Percentiles rank a stretch among this genome's conserved stretches.
Conservation (phyloP, 2,329 filamentous ascomycete genomes). For the Botrytis squamosa region DNA sequence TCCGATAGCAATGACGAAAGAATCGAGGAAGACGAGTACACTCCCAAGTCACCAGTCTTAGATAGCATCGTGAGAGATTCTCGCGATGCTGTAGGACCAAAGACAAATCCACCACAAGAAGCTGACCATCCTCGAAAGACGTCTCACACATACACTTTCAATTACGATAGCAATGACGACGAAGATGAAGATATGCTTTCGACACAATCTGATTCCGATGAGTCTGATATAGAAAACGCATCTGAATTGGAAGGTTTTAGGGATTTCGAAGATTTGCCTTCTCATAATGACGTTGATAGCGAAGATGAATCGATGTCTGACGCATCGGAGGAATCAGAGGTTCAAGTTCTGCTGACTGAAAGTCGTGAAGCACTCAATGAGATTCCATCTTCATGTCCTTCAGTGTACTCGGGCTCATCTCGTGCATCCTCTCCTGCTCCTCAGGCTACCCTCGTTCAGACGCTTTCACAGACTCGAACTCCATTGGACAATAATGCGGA, state of each 20-base stretch:
- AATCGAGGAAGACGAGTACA: background rate
- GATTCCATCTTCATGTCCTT: background rate
- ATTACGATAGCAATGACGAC: slow-evolving; percentile 7
- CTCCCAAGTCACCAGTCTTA: background rate
- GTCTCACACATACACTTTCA: background rate
- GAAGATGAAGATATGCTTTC: slow-evolving; percentile 18
- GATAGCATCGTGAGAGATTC: background rate
- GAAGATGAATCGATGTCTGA: slow-evolving; percentile 13
- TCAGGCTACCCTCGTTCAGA: background rate
- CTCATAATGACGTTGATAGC: background rate
- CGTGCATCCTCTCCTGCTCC: background rate
- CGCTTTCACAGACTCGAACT: background rate
- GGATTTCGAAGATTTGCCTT: background rate
- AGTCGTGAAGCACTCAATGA: background rate
- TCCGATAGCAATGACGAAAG: no score
- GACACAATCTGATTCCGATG: no score
- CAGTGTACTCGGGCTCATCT: background rate
- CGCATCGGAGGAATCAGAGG: background rate
- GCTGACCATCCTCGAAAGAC: background rate
- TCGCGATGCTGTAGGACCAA: background rate
- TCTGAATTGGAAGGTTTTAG: background rate
- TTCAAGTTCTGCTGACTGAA: background rate
- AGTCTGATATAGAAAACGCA: background rate
- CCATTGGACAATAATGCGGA: background rate
- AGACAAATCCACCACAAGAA: background rate